Evolutionary conservation across 257 asterid genomes (phyloP).

Genomic region (Scutellaria minor): DNA sequence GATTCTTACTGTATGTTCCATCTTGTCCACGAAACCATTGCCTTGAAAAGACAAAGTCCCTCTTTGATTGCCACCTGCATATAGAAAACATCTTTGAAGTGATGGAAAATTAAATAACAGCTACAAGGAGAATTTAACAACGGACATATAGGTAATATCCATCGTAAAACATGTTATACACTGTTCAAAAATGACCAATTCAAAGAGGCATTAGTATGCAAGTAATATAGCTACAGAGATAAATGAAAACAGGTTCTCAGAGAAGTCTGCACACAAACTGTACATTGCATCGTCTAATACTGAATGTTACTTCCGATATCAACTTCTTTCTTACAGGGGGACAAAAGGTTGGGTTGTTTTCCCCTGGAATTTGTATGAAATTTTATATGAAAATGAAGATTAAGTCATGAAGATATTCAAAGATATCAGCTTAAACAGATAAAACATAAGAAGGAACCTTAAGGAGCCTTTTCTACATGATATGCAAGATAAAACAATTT

Average conservation of each 20-base stretch:
- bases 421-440: too few relatives aligned
- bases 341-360: too few relatives aligned
- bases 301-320: too few relatives aligned
- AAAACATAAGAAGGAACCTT: too few relatives aligned
- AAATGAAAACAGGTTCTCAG: not conserved
- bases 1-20: slow-evolving; percentile 88
- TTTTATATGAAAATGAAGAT: too few relatives aligned
- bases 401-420: too few relatives aligned
- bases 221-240: not conserved
- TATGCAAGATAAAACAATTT: too few relatives aligned
- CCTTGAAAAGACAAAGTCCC: slow-evolving; percentile 93
- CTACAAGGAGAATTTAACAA: slow-evolving; percentile 26
- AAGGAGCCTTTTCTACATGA: too few relatives aligned
- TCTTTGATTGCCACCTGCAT: slow-evolving; percentile 91
- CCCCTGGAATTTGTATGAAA: too few relatives aligned
- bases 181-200: not conserved
- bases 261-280: too few relatives aligned
- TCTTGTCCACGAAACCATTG: slow-evolving; percentile 99
- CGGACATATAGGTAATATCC: not conserved
- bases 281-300: too few relatives aligned
- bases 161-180: not conserved
- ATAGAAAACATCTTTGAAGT: slow-evolving; percentile 24
- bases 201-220: not conserved
- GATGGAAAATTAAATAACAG: slow-evolving; percentile 28
- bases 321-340: too few relatives aligned